Conservation (phyloP, 108 stramenopile species). For the Schizochytrium sp. region DNA sequence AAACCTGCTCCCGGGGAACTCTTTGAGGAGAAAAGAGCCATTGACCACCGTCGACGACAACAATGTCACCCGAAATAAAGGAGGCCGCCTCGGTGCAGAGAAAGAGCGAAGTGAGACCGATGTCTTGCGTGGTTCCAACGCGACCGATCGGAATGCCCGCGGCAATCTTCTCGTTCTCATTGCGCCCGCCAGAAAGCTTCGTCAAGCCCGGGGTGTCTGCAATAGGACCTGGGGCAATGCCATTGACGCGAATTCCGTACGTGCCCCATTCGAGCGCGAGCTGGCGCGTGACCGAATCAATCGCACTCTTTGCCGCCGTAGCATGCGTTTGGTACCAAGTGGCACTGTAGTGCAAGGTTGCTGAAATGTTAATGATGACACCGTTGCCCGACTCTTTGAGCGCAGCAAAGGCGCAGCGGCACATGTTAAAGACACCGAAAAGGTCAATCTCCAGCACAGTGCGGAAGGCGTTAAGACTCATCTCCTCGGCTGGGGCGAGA, state of each 20-base stretch:
- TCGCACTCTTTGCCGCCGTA: not conserved
- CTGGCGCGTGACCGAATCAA: not conserved
- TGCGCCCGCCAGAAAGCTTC: not conserved
- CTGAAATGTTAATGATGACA: not conserved
- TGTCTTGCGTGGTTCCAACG: not conserved
- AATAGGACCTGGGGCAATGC: constrained; percentile 20
- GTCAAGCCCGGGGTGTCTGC: not conserved
- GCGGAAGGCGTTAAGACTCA: not conserved
- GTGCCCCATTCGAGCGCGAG: constrained; percentile 18
- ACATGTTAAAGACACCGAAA: not conserved
- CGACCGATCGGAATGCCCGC: not conserved
- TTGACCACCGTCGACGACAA: constrained; percentile 10
- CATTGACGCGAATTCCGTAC: not conserved
- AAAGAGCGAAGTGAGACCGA: not conserved
- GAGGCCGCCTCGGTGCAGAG: not conserved
- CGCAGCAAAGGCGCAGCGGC: not conserved
- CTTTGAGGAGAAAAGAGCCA: not conserved
- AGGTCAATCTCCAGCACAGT: constrained; percentile 19
- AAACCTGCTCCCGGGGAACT: not conserved
- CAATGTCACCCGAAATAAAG: not conserved
- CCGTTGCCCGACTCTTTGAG: not conserved
- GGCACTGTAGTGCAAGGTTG: constrained; percentile 17
- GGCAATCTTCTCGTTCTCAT: not conserved
- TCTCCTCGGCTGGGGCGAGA: not conserved
- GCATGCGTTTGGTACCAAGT: constrained; percentile 17